Conservation (phyloP, 768 basidiomycete species). For the Cystofilobasidium macerans region DNA sequence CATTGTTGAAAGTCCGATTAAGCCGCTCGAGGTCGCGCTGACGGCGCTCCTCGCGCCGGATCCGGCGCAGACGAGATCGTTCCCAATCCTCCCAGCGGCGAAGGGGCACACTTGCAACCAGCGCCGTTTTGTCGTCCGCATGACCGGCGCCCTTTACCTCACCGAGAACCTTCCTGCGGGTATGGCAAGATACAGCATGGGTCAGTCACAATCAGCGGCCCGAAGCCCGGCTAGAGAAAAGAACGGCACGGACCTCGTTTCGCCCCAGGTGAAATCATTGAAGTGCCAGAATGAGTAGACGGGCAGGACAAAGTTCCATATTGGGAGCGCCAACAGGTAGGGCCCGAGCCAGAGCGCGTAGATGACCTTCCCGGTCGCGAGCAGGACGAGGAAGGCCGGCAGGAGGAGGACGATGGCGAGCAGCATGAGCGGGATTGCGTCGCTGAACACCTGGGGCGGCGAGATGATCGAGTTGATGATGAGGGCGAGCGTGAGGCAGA, state of each 20-base stretch:
- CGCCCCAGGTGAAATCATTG: conserved; percentile 99
- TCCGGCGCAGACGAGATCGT: conserved; percentile 78
- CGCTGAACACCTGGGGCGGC: conserved; percentile 74
- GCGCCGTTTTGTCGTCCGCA: conserved; percentile 51
- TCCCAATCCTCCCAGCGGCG: conserved; percentile 99
- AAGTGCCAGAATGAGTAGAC: conserved; percentile 99
- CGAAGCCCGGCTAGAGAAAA: background rate
- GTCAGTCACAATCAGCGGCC: background rate
- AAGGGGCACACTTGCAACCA: conserved; percentile 55
- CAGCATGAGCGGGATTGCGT: conserved; percentile 86
- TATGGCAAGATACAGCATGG: background rate
- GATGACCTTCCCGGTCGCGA: conserved; percentile 87
- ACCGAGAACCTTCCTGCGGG: conserved; percentile 78
- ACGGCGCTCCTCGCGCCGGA: conserved; percentile 61
- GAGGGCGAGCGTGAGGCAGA: conserved; percentile 76
- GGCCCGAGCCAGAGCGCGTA: conserved; percentile 98
- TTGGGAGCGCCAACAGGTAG: conserved; percentile 79
- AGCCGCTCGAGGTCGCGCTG: conserved; percentile 47
- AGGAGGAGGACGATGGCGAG: conserved; percentile 84
- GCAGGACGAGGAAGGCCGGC: conserved; percentile 79
- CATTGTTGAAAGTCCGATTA: conserved; percentile 47
- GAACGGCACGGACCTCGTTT: conserved; percentile 61
- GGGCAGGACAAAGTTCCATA: conserved; percentile 73
- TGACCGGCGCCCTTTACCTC: conserved; percentile 72
- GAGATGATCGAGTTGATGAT: conserved; percentile 66